Percentiles rank a stretch among this genome's conserved stretches.
Conservation (phyloP, 495 filamentous ascomycete genomes). For the Pyrenula massariospora region DNA sequence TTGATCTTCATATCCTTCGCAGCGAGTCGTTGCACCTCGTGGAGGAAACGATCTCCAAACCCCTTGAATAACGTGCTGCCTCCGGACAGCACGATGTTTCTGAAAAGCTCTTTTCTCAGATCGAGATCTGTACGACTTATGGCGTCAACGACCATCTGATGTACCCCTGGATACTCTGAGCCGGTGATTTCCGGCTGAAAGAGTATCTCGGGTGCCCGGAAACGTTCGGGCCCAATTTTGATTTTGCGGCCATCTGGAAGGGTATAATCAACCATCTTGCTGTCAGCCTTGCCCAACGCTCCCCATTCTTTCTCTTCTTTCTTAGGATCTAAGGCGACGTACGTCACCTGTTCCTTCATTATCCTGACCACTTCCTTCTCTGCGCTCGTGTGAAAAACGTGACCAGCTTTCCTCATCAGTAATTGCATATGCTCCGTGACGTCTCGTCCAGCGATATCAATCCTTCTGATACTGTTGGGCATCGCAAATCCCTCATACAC, state of each 20-base stretch:
- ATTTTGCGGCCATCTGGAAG: conserved; percentile 88
- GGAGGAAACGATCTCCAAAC: conserved; percentile 88
- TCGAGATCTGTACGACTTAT: conserved; percentile 97
- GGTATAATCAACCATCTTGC: conserved; percentile 72
- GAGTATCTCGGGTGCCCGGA: conserved; percentile 91
- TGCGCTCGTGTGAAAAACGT: conserved; percentile 92
- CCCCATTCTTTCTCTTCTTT: conserved; percentile 95
- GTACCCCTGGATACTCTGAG: conserved; percentile 91
- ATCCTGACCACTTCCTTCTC: conserved; percentile 95
- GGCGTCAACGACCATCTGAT: conserved; percentile 93
- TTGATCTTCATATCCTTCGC: conserved; percentile 99
- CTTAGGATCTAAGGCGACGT: conserved; percentile 84
- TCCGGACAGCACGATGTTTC: conserved; percentile 93
- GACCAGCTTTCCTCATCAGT: conserved; percentile 81
- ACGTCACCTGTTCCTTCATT: conserved; percentile 85
- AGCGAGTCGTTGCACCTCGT: conserved; percentile 82
- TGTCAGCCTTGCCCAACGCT: conserved; percentile 26
- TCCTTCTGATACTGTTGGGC: conserved; percentile 82
- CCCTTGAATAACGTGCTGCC: conserved; percentile 85
- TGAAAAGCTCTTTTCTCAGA: conserved; percentile 83
- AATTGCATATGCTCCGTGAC: conserved; percentile 93
- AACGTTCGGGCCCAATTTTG: conserved; percentile 85
- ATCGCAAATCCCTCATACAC: conserved; percentile 98
- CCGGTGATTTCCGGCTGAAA: conserved; percentile 97
- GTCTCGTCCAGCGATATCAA: conserved; percentile 96